Evolutionary conservation across 352 stramenopile species (phyloP), one percentile per base, ranked within the genome.

Genomic region (Phytophthora capsici): DNA sequence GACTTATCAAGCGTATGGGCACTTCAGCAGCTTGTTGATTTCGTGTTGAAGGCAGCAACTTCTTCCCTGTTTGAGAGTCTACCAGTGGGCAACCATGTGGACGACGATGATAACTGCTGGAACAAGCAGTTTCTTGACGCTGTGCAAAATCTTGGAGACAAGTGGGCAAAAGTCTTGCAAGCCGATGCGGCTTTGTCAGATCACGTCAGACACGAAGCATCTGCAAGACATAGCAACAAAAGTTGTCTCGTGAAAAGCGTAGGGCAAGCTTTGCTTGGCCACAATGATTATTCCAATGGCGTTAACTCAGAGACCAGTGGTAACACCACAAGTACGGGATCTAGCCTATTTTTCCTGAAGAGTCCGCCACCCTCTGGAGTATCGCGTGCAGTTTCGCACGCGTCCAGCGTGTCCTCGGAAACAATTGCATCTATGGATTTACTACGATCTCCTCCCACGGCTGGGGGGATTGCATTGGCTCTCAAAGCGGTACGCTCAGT

Each of bases 21-120:
- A n/a, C 75, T 80, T 16, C 55, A 75, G 46, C 67, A 53, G 3
- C 44, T 77, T 26, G 50, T 77, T 19, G 65, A 82, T 30, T 80
- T 73, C 44, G 62, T 69, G 3, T 50, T 83, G 9, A 44, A 63
- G 4, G 32, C 44, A 16, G 63, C 65, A 16, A 25, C 37, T 16
- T 67, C 37, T 2, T n/a, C 57, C 40, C 63, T 36, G 26, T 66
- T 66, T 10, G 34, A 55, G 2, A 41, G 28, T 16, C 14, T 52
- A 34, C 26, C 13, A 17, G 13, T 40, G 9, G 19, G 61, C 12
- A 55, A 20, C 14, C 32, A 55, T n/a, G 10, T 13, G 28, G 32
- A 48, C 13, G 36, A 48, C 16, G 32, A 38, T 10, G 25, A 54
- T 4, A 38, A 70, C 14, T 63, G 13, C 12, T 69, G 49, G 57